A percentile compares a stretch with the other conserved stretches of the same genome.
These are phyloP conservation scores for Porphyrellus cyaneotinctus DNA, from an alignment of 768 basidiomycete genomes.

Conservation along the genomic window DNA sequence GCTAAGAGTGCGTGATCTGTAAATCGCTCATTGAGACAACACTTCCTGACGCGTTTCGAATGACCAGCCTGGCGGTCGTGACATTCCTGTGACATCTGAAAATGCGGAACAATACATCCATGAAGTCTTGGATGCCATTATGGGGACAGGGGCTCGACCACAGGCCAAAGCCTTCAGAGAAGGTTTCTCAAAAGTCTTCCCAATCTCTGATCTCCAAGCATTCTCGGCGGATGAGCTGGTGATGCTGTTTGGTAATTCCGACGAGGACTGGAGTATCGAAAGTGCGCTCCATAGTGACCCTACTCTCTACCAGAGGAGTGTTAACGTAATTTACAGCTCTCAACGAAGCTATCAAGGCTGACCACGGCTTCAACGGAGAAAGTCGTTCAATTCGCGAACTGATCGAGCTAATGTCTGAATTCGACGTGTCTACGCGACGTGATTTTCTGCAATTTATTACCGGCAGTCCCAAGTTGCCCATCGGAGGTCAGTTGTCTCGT, in stretches of 20 bases:
- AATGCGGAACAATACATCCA: slow-evolving; percentile 89
- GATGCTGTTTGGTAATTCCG: slow-evolving; percentile 91
- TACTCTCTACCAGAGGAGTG: not conserved
- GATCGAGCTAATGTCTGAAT: slow-evolving; percentile 81
- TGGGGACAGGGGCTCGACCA: slow-evolving; percentile 70
- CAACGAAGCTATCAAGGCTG: slow-evolving; percentile 88
- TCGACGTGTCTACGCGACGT: slow-evolving; percentile 68
- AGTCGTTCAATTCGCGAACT: slow-evolving; percentile 87
- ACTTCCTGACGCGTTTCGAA: not conserved
- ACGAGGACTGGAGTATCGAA: slow-evolving; percentile 95
- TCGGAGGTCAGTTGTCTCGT: slow-evolving; percentile 65
- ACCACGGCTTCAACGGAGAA: slow-evolving; percentile 96
- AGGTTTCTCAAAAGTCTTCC: slow-evolving; percentile 95
- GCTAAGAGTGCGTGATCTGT: slow-evolving; percentile 55
- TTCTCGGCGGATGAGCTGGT: slow-evolving; percentile 95
- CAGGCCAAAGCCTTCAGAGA: slow-evolving; percentile 92
- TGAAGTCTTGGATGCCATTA: slow-evolving; percentile 83
- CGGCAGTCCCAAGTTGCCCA: slow-evolving; percentile 93
- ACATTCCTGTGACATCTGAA: slow-evolving; percentile 75
- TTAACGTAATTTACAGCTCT: slow-evolving; percentile 52
- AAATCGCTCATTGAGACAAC: not conserved
- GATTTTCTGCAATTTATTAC: slow-evolving; percentile 96
- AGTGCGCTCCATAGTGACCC: slow-evolving; percentile 49
- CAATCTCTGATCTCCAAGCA: slow-evolving; percentile 82
- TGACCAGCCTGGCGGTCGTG: slow-evolving; percentile 68